phyloP scores from a whole-genome alignment of 371 early-diverging fungal species.

The Circinella umbellata region DNA sequence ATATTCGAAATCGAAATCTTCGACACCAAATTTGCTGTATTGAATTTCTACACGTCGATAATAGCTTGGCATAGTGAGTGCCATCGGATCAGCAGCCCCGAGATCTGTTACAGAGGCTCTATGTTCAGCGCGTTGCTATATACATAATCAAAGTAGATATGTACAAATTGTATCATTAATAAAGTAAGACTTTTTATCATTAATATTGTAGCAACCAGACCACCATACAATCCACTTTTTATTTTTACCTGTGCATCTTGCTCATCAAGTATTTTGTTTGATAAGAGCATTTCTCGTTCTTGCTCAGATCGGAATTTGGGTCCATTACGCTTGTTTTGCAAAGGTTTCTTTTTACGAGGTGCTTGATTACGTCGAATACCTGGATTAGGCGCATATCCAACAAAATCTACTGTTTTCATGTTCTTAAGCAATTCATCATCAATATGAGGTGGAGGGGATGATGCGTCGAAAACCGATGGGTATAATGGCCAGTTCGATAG shows the following conservation, averaged over 20 bases:
- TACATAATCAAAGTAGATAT: neutral
- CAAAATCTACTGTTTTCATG: constrained; percentile 89
- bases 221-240: neutral
- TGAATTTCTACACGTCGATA: constrained; percentile 85
- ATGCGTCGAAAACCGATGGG: constrained; percentile 62
- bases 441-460: constrained; percentile 70
- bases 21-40: constrained; percentile 91
- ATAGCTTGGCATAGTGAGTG: constrained; percentile 63
- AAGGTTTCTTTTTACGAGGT: constrained; percentile 43
- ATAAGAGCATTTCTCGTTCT: constrained; percentile 67
- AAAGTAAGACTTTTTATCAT: too few species aligned
- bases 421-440: constrained; percentile 75
- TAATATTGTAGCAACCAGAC: too few species aligned
- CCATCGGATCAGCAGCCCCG: constrained; percentile 34
- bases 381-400: constrained; percentile 90
- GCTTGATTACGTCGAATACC: constrained; percentile 82
- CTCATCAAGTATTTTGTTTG: constrained; percentile 38
- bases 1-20: constrained; percentile 96
- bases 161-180: too few species aligned
- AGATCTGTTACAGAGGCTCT: constrained; percentile 47
- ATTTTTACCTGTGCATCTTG: constrained; percentile 25
- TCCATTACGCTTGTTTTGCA: constrained; percentile 48
- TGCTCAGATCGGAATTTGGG: constrained; percentile 91
- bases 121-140: constrained; percentile 30
- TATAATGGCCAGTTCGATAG: constrained; percentile 77